phyloP scores from a whole-genome alignment of 495 filamentous ascomycete species.

The Podospora australis region DNA sequence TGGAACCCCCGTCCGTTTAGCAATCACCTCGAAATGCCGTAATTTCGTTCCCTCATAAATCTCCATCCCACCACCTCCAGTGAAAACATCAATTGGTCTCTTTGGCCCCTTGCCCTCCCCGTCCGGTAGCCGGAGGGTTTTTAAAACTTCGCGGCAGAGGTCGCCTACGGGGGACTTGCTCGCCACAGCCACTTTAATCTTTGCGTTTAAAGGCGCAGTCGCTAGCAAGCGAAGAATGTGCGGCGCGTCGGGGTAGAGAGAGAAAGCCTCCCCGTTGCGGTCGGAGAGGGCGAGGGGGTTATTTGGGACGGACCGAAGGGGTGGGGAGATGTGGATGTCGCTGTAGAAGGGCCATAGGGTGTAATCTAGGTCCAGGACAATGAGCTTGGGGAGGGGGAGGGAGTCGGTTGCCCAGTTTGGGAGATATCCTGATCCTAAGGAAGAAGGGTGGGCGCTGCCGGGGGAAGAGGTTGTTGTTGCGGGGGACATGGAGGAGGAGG shows the following conservation, averaged over 20 bases:
- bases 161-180: slow-evolving; percentile 79
- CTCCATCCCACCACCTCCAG: slow-evolving; percentile 59
- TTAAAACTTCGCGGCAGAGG: slow-evolving; percentile 73
- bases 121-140: slow-evolving; percentile 54
- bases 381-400: slow-evolving; percentile 71
- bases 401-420: slow-evolving; percentile 55
- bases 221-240: slow-evolving; percentile 59
- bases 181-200: slow-evolving; percentile 66
- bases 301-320: slow-evolving; percentile 55
- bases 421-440: neutral
- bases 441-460: neutral
- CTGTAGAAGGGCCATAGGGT: slow-evolving; percentile 98
- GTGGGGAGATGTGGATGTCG: slow-evolving; percentile 82
- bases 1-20: slow-evolving; percentile 56
- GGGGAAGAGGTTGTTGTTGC: slow-evolving; percentile 2
- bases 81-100: slow-evolving; percentile 63
- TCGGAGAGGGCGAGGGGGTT: slow-evolving; percentile 47
- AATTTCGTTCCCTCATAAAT: slow-evolving; percentile 88
- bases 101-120: slow-evolving; percentile 30
- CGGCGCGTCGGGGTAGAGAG: slow-evolving; percentile 76
- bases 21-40: slow-evolving; percentile 69
- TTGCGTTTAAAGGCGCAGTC: slow-evolving; percentile 11
- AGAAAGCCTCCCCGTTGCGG: slow-evolving; percentile 67
- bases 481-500: slow-evolving; percentile 14
- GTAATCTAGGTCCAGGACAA: slow-evolving; percentile 95